Base-by-base conservation (phyloP, 2,329 filamentous ascomycete genomes). In the Trichoderma atrobrunneum region DNA sequence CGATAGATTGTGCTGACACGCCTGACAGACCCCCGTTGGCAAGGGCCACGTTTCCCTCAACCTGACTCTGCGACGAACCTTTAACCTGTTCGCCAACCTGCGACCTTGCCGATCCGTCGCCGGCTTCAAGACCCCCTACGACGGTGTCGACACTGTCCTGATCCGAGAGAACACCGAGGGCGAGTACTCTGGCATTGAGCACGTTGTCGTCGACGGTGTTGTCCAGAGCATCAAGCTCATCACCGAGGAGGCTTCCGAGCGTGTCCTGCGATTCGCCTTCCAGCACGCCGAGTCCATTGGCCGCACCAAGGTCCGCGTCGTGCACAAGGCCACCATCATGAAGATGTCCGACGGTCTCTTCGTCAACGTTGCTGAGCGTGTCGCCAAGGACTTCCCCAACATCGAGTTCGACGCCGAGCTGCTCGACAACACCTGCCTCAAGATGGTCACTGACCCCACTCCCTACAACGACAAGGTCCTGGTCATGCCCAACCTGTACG, bases 251-350 rank as follows among this genome's bases (percentile, higher is more conserved):
- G 96, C 96, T 76, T 95, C 91, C 76, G 96, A 99, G 90, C 92
- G 96, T 78, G 96, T 99, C 70, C 90, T 98, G 77, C 92, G 95
- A 81, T 99, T 94, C 84, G 96, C 97, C 79, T 99, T 99, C 91
- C 95, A 99, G 87, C 94, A 99, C 83, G 96, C 96, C 78, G 89
- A 96, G 84, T 90, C 93, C 78, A 92, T 98, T 80, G 94, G 95
- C 85, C 93, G 93, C 88, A 95, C 91, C 82, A 98, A 98, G 92
- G 95, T 98, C 80, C 94, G 95, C 81, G 95, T 94, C 73, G 95
- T 98, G 75, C 96, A 99, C 92, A 99, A 99, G 90, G 96, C 96
- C 83, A 98, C 96, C 81, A 99, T 99, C 87, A 99, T 99, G 96
- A 99, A 99, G 91, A 97, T 98, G 93, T 95, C 92, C 82, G 96